Evolutionary conservation across 2,329 filamentous ascomycete genomes (phyloP), one percentile per base, ranked within the genome.

Genomic region (Pezicula rhizophila): DNA sequence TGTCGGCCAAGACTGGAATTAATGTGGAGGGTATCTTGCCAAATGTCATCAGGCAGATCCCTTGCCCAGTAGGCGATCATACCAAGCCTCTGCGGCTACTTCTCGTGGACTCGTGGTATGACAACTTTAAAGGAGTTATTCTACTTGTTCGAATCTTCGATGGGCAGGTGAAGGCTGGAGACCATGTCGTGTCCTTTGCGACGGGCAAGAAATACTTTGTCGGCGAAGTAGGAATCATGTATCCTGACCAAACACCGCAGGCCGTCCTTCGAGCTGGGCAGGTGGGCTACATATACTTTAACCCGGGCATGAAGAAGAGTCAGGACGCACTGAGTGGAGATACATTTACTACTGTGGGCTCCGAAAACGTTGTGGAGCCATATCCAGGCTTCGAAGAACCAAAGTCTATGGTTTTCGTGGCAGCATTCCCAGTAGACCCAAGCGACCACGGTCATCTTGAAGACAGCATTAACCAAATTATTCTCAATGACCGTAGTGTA

Each of bases 391-490:
- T 99, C 52, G 92, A 96, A 64, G 93, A 99, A 66, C 92, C 93
- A 1, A 95, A 99, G 67, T 87, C 91, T 5, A 99, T 99, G 93
- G 93, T 99, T 4, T 99, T 99, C 59, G 93, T 99, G 4, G 91
- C 92, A 1, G 93, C 93, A 0, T 99, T 96, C 60, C 93, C 93
- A 0, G 90, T 91, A 0, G 91, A 99, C 61, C 90, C 95, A 58
- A 76, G 84, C 59, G 89, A 96, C 66, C 92, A 95, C 63, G 79
- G 80, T 39, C 87, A 90, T 62, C 73, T 99, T 4, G 89, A 95
- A 55, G 92, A 97, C 66, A 96, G 90, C 66, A 96, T 99, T 63
- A 85, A 86, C 52, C 92, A 97, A 65, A 82, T 99, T 12, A 84
- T 92, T 2, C 80, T 99, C 46, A 99, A 99, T 65, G 93, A 99